Conservation (phyloP, 2,329 filamentous ascomycete genomes). For the Hypoxylon sp. region DNA sequence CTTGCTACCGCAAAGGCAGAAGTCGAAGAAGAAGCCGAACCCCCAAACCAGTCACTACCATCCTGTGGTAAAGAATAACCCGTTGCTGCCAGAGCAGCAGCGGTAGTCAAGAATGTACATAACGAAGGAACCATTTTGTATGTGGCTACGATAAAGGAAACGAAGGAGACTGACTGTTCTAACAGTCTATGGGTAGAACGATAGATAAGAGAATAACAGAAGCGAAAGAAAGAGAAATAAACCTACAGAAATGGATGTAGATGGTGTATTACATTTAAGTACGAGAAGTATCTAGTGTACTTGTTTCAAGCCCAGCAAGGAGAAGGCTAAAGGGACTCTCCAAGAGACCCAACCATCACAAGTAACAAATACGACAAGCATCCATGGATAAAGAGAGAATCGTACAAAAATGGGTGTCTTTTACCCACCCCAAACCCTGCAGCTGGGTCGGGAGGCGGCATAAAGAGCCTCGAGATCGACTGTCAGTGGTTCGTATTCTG, state of each 20-base stretch:
- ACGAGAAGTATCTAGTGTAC: conserved; percentile 19
- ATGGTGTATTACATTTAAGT: conserved; percentile 33
- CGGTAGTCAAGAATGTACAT: conserved; percentile 47
- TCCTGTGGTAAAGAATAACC: conserved; percentile 45
- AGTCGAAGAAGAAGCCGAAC: conserved; percentile 17
- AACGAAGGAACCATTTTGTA: conserved; percentile 51
- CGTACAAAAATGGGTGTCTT: conserved; percentile 6
- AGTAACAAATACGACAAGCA: conserved; percentile 14
- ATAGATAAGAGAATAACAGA: conserved; percentile 25
- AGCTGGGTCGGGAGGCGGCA: conserved; percentile 7
- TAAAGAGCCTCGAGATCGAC: conserved; percentile 28
- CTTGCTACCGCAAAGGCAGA: conserved; percentile 46
- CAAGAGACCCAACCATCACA: conserved; percentile 9
- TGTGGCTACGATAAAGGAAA: conserved; percentile 11
- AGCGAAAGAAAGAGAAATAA: conserved; percentile 28
- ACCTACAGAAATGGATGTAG: conserved; percentile 23
- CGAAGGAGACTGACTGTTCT: conserved; percentile 12
- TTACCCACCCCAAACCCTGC: conserved; percentile 4
- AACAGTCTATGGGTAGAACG: conserved; percentile 25
- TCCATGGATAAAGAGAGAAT: conserved; percentile 9
- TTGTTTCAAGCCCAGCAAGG: conserved; percentile 26
- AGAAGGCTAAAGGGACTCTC: conserved; percentile 20
- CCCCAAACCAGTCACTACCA: conserved; percentile 28
- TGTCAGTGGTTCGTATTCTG: conserved; percentile 33
- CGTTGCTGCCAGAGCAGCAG: conserved; percentile 48